Percentiles rank a stretch among this genome's conserved stretches.
Conservation (phyloP, 106 monocot genomes). For the Allium fistulosum region DNA sequence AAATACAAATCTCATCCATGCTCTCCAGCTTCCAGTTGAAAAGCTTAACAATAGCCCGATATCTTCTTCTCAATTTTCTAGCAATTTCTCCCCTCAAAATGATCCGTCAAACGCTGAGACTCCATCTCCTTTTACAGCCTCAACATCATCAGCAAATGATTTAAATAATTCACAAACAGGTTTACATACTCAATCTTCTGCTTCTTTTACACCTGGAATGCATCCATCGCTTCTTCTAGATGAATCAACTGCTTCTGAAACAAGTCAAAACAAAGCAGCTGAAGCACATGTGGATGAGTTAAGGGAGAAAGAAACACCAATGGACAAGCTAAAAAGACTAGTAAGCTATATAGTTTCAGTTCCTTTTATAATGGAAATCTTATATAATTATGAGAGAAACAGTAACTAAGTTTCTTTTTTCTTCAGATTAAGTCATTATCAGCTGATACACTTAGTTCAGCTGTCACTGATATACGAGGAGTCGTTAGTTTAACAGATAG, state of each 20-base stretch:
- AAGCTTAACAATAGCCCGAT: no score
- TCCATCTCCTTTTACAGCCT: no score
- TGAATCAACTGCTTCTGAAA: background rate
- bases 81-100: no score
- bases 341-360: background rate
- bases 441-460: background rate
- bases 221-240: background rate
- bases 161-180: background rate
- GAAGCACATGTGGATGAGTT: background rate
- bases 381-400: background rate
- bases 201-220: background rate
- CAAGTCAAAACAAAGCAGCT: background rate
- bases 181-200: background rate
- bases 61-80: no score
- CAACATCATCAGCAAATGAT: no score
- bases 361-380: background rate
- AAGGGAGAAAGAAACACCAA: background rate
- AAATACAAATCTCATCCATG: no score
- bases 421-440: conserved; percentile 1
- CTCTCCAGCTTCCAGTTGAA: no score
- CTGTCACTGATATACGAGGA: background rate
- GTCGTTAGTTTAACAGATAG: conserved; percentile 5
- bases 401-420: background rate
- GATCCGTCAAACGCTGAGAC: no score
- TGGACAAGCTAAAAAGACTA: background rate